Evolutionary conservation across 2,329 filamentous ascomycete genomes (phyloP), one percentile per base, ranked within the genome.

Genomic region (Trichoderma sp.): DNA sequence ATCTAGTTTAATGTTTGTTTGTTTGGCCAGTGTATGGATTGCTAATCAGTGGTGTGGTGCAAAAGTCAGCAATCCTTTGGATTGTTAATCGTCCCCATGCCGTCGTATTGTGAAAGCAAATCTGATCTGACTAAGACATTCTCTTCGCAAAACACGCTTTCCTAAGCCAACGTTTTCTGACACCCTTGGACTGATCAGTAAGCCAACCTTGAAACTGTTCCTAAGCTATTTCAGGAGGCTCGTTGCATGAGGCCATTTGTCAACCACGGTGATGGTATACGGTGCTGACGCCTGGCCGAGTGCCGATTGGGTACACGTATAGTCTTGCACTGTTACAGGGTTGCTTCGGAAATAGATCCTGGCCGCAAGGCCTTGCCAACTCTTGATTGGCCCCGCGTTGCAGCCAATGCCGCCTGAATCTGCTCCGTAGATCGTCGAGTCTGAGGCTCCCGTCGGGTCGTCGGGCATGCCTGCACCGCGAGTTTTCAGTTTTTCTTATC

Each of bases 201-300:
- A 27, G 29, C 47, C 29, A 37, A 40, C 16, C 60, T 37, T 35
- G 60, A 53, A 63, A 14, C 60, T 21, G 37, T 63, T 31, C 1
- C 31, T 31, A 37, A 21, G 47, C 19, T 11, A 21, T 21, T 4
- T 16, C 21, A 35, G 8, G 21, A 27, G 16, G 21, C 47, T 31
- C 21, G 6, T 40, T 21, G 31, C 14, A 24, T 35, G 21, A 27
- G 24, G n/a, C 40, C n/a, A 62, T 59, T 59, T 40, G 57, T 59
- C 33, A 33, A 61, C 37, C 16, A 10, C 35, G 14, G 59, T 33
- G 29, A 21, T 27, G 35, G 6, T 21, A 19, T 35, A 62, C 59
- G 29, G 59, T 62, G 43, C 59, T 62, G 59, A 62, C 43, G 29
- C 40, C 31, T n/a, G 14, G 40, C 40, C 59, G 59, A 62, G 40